Evolutionary conservation across 257 asterid genomes (phyloP), one percentile per base, ranked within the genome.

Genomic region (Solanum paucissectum): DNA sequence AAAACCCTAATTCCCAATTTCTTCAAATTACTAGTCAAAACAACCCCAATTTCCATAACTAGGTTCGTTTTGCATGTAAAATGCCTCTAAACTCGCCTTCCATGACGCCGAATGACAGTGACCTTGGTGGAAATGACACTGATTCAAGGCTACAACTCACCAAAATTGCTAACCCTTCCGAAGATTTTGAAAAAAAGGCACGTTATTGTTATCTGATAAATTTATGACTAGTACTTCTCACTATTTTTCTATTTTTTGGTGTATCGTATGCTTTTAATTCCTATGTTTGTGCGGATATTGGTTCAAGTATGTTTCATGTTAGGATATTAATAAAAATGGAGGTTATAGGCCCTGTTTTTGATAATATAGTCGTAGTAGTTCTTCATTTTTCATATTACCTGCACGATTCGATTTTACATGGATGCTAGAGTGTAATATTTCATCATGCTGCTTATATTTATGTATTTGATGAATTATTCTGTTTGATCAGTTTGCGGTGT

Each of bases 131-230:
- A 71, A 85, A 74, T 36, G 91, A 91, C 64, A 66, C 95, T 81
- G 72, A 92, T 23, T 89, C 83, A 20, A 92, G 89, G 83, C 88
- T 89, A 14, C 94, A 89, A 85, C 91, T 94, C 82, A 87, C 91
- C 85, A 93, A 93, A 91, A 91, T 91, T 85, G 89, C 94, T 66
- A 90, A 91, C 76, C 87, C 88, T 74, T 92, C 95, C 21, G 93
- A 92, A n/a, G 95, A 94, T 77, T 60, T 89, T 60, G 94, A 92
- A 36, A 92, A 93, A 81, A 92, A 92, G 94, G 96, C 89, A 83
- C 71, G 23, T 72, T 33, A 13, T 74, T 29, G 44, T 40, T 58
- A 37, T 37, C 27, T 68, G 20, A 68, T 66, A 85, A n/a, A 25
- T 42, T 27, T 62, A 25, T 32, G 36, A 40, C 25, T 20, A 66